These are phyloP conservation scores for Neurospora sp. DNA, from an alignment of 2,329 filamentous ascomycete genomes.

Conservation along the genomic window DNA sequence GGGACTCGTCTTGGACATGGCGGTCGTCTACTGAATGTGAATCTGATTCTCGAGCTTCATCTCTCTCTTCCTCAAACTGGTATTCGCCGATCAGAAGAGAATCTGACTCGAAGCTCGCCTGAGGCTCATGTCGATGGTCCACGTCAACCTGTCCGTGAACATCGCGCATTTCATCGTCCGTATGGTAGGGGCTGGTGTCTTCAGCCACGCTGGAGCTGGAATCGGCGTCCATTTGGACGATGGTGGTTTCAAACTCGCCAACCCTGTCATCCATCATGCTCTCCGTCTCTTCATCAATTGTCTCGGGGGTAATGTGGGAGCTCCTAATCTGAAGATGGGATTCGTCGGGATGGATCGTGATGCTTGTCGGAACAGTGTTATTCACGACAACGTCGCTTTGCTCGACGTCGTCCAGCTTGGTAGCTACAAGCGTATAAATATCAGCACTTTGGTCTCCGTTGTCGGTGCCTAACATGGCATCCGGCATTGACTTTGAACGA, in stretches of 20 bases:
- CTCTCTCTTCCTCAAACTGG: not conserved
- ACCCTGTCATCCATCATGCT: constrained; percentile 9
- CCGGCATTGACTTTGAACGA: constrained; percentile 19
- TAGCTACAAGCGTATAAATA: constrained; percentile 38
- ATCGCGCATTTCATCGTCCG: not conserved
- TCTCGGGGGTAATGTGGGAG: not conserved
- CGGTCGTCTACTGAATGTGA: not conserved
- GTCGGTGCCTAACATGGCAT: constrained; percentile 3
- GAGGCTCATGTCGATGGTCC: not conserved
- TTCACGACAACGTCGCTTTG: constrained; percentile 1
- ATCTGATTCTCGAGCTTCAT: not conserved
- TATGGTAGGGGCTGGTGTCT: not conserved
- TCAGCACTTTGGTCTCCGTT: constrained; percentile 21
- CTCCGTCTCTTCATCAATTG: constrained; percentile 7
- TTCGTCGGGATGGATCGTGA: not conserved
- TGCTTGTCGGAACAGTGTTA: not conserved
- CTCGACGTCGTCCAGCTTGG: constrained; percentile 25
- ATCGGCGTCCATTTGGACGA: not conserved
- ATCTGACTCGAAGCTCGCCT: not conserved
- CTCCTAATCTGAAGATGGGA: not conserved
- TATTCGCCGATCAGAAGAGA: not conserved
- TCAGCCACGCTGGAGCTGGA: not conserved
- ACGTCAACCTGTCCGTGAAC: not conserved
- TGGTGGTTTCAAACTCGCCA: not conserved
- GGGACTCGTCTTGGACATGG: not conserved